These are phyloP conservation scores for Xylariaceae sp. DNA, from an alignment of 2,329 filamentous ascomycete species.

Conservation along the genomic window DNA sequence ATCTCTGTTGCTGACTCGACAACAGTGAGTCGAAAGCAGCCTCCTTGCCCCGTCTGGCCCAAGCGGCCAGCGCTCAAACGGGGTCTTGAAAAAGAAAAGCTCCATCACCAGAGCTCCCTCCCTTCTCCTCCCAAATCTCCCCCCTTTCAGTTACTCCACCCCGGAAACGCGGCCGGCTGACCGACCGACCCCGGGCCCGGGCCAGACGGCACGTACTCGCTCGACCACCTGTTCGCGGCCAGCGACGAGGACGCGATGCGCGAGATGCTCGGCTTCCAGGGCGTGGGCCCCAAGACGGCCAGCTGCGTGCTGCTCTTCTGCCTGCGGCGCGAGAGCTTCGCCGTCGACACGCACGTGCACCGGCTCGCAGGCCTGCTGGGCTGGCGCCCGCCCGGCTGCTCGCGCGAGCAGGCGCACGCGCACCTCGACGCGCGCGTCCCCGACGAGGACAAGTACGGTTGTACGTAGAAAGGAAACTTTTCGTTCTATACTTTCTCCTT, in stretches of 20 bases:
- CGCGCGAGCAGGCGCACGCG: slow-evolving; percentile 38
- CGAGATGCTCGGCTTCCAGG: slow-evolving; percentile 41
- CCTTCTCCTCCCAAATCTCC: no score
- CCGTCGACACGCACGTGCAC: slow-evolving; percentile 47
- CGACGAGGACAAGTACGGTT: slow-evolving; percentile 41
- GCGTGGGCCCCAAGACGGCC: slow-evolving; percentile 48
- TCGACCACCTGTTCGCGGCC: slow-evolving; percentile 40
- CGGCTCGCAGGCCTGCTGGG: slow-evolving; percentile 40
- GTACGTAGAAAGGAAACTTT: no score
- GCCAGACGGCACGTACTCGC: slow-evolving; percentile 36
- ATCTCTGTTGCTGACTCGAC: no score
- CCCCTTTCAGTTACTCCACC: no score
- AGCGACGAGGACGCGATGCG: slow-evolving; percentile 40
- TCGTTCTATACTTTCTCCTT: no score
- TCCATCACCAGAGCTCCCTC: no score
- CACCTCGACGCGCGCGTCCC: slow-evolving; percentile 42
- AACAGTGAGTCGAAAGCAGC: no score
- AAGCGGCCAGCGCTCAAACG: no score
- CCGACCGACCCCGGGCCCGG: no score
- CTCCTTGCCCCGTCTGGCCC: no score
- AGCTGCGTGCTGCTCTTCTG: slow-evolving; percentile 47
- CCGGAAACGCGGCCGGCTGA: no score
- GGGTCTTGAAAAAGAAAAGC: no score
- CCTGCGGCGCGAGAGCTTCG: slow-evolving; percentile 38
- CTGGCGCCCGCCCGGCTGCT: slow-evolving; percentile 36